These are phyloP conservation scores for Lophiostoma macrostomum DNA, from an alignment of 495 filamentous ascomycete species.

Conservation along the genomic window DNA sequence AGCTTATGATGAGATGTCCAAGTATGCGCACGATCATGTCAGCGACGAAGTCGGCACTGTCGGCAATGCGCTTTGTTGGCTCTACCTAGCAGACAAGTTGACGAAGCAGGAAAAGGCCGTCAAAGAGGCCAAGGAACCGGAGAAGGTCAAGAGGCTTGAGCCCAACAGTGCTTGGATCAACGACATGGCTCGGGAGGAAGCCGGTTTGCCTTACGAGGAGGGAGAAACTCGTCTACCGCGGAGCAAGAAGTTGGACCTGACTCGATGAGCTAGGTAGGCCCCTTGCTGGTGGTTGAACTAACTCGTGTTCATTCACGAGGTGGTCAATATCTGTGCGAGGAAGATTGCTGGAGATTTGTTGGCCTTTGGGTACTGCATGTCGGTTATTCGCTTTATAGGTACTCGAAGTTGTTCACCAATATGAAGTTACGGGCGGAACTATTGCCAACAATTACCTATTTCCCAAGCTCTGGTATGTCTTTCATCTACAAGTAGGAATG, in stretches of 20 bases:
- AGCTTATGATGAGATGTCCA: slow-evolving; percentile 63
- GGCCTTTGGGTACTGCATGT: too few relatives aligned
- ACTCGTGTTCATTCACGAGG: not conserved
- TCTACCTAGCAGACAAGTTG: slow-evolving; percentile 69
- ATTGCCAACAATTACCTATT: too few relatives aligned
- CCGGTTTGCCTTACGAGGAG: slow-evolving; percentile 55
- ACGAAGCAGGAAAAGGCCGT: too few relatives aligned
- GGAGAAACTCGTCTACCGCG: slow-evolving; percentile 60
- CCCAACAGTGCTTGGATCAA: slow-evolving; percentile 67
- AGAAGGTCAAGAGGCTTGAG: slow-evolving; percentile 43
- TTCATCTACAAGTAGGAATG: too few relatives aligned
- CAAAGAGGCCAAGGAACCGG: too few relatives aligned
- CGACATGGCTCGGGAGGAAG: slow-evolving; percentile 71
- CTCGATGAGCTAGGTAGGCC: not conserved
- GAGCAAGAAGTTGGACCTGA: slow-evolving; percentile 25
- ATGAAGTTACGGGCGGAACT: too few relatives aligned
- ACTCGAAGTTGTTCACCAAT: too few relatives aligned
- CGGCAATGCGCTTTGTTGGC: slow-evolving; percentile 74
- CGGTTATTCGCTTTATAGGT: too few relatives aligned
- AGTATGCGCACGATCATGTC: slow-evolving; percentile 63
- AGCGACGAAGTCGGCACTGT: slow-evolving; percentile 83
- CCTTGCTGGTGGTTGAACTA: not conserved
- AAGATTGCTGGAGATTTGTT: too few relatives aligned
- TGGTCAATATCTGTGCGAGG: too few relatives aligned
- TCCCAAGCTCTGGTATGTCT: too few relatives aligned